These are phyloP conservation scores for Catharanthus roseus DNA, from an alignment of 257 asterid genomes.

Conservation along the genomic window DNA sequence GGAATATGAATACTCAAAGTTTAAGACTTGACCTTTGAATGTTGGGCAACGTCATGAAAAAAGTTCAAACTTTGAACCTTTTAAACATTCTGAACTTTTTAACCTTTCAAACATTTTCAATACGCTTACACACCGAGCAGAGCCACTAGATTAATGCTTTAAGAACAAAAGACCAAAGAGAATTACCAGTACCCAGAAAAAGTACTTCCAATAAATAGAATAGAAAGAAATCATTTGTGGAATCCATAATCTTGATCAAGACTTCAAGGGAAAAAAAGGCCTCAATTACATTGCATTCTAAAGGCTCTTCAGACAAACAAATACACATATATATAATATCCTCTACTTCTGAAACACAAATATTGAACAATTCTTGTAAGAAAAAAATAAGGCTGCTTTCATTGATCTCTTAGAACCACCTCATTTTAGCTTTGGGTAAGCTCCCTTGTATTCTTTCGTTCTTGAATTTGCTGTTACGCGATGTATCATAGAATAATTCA, in stretches of 20 bases:
- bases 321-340: background rate
- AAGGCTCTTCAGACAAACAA: background rate
- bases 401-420: background rate
- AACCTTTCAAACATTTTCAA: no score
- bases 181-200: no score
- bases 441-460: conserved; percentile 2
- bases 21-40: no score
- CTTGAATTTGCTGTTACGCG: background rate
- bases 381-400: background rate
- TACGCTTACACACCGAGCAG: no score
- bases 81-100: no score
- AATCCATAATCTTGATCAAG: background rate
- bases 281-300: background rate
- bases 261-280: background rate
- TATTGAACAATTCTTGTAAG: background rate
- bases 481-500: conserved; percentile 18
- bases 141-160: no score
- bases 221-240: background rate
- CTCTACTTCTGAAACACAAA: background rate
- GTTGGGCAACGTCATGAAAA: no score
- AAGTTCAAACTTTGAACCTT: no score
- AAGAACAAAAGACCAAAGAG: no score
- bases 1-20: no score
- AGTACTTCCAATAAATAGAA: background rate
- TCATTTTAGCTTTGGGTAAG: background rate